Base-by-base conservation (phyloP, 345 rosid species). In the Gossypium raimondii region DNA sequence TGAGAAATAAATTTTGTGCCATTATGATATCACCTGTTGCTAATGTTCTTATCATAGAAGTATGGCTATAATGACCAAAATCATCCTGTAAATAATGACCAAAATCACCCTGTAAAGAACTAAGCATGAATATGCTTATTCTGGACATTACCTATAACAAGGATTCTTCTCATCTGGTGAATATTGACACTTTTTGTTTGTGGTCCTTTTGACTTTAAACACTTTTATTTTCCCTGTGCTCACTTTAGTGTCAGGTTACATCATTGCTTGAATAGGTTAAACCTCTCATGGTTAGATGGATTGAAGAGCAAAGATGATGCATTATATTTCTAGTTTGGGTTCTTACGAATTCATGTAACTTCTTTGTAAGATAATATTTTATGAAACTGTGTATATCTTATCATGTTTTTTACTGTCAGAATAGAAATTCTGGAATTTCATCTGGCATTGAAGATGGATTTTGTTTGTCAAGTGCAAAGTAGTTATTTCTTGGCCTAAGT, bases 21-120 rank as follows among this genome's bases (percentile, higher is more conserved):
- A 47, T 22, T 25, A 47, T 24, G 12, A 12, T 47, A 47, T 67
- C 17, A 11, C 25, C n/a, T 47, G 11, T 48, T 7, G 11, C n/a
- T 47, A 24, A 20, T 66, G 47, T 44, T 47, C 29, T 67, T 4
- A 56, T 45, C 52, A 11, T 59, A 59, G 38, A 59, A 27, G 43
- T 27, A 67, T 24, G 51, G 6, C 11, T 47, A 47, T 7, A 27
- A 22, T 47, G 56, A 67, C 38, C 55, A 67, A 67, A 34, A 43
- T 44, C 44, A 58, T 44, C 34, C 51, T 57, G 43, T 22, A 22
- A 22, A 47, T 7, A 27, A 22, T 47, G 56, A 67, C 38, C 55
- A 67, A 67, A 34, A 43, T 44, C 44, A 58, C 24, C 34, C 51
- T 57, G 24, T 58, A 72, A 72, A 24, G 66, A 72, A 72, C 65